Evolutionary conservation across 2,329 filamentous ascomycete species (phyloP).

Genomic region (Colletotrichum noveboracense): DNA sequence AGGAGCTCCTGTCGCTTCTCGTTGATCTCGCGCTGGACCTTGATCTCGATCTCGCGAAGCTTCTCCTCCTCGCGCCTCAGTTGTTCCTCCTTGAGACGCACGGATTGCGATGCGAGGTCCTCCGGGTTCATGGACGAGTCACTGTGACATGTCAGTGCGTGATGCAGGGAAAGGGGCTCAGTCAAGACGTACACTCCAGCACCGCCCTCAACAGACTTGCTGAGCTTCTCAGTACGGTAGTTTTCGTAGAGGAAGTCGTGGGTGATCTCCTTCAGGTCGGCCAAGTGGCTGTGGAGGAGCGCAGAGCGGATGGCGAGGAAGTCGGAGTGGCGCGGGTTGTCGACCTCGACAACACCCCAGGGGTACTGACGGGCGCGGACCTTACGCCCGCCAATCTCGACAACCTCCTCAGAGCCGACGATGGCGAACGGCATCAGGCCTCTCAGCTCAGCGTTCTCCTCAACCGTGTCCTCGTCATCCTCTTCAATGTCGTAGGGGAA

Average conservation of each 20-base stretch:
- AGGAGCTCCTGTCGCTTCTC: constrained; percentile 99
- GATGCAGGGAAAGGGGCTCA: not conserved
- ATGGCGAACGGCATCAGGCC: constrained; percentile 99
- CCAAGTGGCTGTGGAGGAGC: constrained; percentile 95
- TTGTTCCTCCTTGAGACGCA: constrained; percentile 99
- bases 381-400: constrained; percentile 92
- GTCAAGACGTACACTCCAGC: constrained; percentile 76
- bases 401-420: constrained; percentile 93
- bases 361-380: constrained; percentile 97
- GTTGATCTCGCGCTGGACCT: constrained; percentile 99
- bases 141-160: constrained; percentile 43
- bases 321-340: constrained; percentile 98
- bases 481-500: constrained; percentile 99
- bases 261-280: constrained; percentile 98
- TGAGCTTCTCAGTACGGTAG: constrained; percentile 99
- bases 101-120: constrained; percentile 94
- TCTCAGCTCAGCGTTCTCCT: constrained; percentile 97
- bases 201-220: constrained; percentile 97
- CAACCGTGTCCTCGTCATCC: constrained; percentile 98
- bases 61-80: constrained; percentile 99
- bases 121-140: constrained; percentile 97
- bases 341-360: constrained; percentile 98
- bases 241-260: constrained; percentile 99
- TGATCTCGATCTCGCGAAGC: constrained; percentile 98
- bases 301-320: constrained; percentile 97